Conservation (phyloP, 495 filamentous ascomycete genomes). For the Trichocladium uniseriatum region DNA sequence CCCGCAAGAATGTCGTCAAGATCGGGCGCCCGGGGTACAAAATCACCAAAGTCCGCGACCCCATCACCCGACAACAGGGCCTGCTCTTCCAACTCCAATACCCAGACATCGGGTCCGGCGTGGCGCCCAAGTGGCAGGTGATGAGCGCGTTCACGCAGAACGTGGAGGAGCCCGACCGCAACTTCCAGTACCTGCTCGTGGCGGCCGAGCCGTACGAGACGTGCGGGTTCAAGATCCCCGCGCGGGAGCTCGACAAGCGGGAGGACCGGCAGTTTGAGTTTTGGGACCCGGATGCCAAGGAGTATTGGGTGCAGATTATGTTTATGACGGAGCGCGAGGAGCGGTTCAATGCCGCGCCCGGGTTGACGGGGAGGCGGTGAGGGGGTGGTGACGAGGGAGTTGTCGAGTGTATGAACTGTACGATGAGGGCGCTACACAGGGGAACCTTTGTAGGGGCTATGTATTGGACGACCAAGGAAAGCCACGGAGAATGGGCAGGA, state of each 20-base stretch:
- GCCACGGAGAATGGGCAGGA: too few species aligned
- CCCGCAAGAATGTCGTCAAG: slow-evolving; percentile 86
- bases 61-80: slow-evolving; percentile 79
- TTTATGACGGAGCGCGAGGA: slow-evolving; percentile 99
- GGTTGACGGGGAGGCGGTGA: slow-evolving; percentile 50
- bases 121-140: slow-evolving; percentile 77
- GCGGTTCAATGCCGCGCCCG: slow-evolving; percentile 86
- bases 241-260: slow-evolving; percentile 82
- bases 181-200: slow-evolving; percentile 87
- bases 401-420: too few species aligned
- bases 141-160: slow-evolving; percentile 98
- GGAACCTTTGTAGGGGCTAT: too few species aligned
- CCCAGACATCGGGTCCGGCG: slow-evolving; percentile 73
- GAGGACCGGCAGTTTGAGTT: slow-evolving; percentile 80
- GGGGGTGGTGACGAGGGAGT: not conserved
- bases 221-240: slow-evolving; percentile 91
- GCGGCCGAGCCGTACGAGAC: slow-evolving; percentile 98
- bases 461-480: too few species aligned
- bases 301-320: slow-evolving; percentile 98
- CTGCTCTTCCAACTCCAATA: slow-evolving; percentile 92
- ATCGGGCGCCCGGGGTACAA: slow-evolving; percentile 96
- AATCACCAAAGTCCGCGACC: slow-evolving; percentile 91
- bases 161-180: slow-evolving; percentile 87
- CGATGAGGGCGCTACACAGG: too few species aligned
- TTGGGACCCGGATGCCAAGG: slow-evolving; percentile 94